phyloP scores from a whole-genome alignment of 352 stramenopile species.

The Blastocystis sp. region DNA sequence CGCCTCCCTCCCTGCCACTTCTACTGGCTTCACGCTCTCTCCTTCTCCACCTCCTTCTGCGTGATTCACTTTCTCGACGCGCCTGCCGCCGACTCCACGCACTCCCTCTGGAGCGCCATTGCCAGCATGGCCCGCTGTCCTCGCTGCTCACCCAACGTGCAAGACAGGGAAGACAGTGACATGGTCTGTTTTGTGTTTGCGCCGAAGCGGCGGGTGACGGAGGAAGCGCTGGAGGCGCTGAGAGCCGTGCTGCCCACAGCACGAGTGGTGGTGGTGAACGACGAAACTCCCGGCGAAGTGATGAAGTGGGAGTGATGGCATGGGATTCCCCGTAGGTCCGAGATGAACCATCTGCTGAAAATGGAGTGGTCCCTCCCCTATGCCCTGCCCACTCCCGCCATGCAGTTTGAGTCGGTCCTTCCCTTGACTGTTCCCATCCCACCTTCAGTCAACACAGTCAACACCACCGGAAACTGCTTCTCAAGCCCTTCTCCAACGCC shows the following conservation, averaged over 20 bases:
- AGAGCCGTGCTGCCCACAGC: not conserved
- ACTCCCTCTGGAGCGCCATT: too few relatives aligned
- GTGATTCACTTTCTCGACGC: not conserved
- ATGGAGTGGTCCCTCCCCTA: conserved; percentile 19
- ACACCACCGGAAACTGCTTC: too few relatives aligned
- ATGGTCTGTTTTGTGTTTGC: too few relatives aligned
- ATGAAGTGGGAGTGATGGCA: too few relatives aligned
- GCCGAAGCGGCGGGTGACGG: too few relatives aligned
- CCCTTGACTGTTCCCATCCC: not conserved
- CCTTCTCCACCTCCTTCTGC: not conserved
- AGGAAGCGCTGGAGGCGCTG: too few relatives aligned
- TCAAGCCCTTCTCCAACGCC: too few relatives aligned
- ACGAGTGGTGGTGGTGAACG: not conserved
- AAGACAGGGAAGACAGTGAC: too few relatives aligned
- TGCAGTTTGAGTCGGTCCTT: not conserved
- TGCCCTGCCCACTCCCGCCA: not conserved
- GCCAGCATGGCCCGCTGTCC: too few relatives aligned
- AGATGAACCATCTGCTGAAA: conserved; percentile 31
- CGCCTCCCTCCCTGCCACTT: not conserved
- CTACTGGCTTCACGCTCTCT: not conserved
- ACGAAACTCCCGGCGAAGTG: too few relatives aligned
- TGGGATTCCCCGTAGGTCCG: not conserved
- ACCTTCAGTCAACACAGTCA: too few relatives aligned
- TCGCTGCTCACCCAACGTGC: too few relatives aligned
- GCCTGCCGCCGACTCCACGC: not conserved